Conservation (phyloP, 441 rosid species). For the Pelargonium myrrhifolium region DNA sequence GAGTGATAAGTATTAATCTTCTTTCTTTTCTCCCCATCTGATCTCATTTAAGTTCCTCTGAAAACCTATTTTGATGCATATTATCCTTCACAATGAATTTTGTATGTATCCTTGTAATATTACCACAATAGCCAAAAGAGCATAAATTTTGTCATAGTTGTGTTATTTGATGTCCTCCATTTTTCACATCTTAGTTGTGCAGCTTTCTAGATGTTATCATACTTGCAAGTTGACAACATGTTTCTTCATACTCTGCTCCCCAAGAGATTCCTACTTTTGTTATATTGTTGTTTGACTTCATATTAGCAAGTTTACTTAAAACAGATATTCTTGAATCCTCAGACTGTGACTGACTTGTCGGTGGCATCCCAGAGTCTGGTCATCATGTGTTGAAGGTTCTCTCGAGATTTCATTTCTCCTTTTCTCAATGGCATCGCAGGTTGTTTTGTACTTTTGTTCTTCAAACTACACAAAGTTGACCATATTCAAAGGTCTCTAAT, state of each 20-base stretch:
- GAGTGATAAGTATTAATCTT: too few relatives aligned
- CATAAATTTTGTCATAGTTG: not conserved
- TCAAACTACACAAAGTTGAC: too few relatives aligned
- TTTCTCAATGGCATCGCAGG: too few relatives aligned
- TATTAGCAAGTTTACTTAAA: not conserved
- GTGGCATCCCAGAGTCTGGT: too few relatives aligned
- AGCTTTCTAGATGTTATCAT: not conserved
- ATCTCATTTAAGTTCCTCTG: not conserved
- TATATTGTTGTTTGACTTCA: not conserved
- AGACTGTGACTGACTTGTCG: too few relatives aligned
- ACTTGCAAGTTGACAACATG: too few relatives aligned
- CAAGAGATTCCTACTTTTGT: not conserved
- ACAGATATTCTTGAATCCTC: not conserved
- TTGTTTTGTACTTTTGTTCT: too few relatives aligned
- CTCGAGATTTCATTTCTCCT: too few relatives aligned
- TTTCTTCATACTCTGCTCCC: not conserved
- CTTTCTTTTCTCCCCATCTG: not conserved
- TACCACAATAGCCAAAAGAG: not conserved
- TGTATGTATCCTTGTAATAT: not conserved
- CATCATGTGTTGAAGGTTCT: too few relatives aligned
- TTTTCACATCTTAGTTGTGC: not conserved
- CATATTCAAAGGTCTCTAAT: too few relatives aligned
- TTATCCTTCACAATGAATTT: too few relatives aligned
- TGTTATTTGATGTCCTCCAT: not conserved
- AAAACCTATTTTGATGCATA: not conserved